Evolutionary conservation across 2,329 filamentous ascomycete genomes (phyloP).

Genomic region (Xylaria sp.): DNA sequence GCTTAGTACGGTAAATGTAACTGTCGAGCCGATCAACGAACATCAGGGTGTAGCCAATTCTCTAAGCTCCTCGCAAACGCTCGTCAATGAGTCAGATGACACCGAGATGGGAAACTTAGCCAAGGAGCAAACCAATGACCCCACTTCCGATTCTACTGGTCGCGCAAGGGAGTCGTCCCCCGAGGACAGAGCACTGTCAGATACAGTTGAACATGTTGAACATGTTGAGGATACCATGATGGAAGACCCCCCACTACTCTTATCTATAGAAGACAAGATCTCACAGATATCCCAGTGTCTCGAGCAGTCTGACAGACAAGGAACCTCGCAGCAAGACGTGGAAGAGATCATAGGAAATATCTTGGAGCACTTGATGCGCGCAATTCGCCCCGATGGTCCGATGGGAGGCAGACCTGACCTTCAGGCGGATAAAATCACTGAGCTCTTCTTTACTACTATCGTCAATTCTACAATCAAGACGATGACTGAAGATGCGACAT

Average conservation of each 20-base stretch:
- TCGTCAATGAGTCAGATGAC: conserved; percentile 59
- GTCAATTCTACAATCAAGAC: conserved; percentile 69
- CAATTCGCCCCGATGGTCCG: conserved; percentile 77
- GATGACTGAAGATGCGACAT: conserved; percentile 40
- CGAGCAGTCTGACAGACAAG: conserved; percentile 60
- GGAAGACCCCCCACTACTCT: conserved; percentile 42
- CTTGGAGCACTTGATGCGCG: conserved; percentile 88
- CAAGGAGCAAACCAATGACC: conserved; percentile 28
- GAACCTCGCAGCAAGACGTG: conserved; percentile 87
- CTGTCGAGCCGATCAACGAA: conserved; percentile 49
- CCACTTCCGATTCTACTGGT: background rate
- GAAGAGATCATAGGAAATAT: conserved; percentile 96
- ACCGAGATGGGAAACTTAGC: conserved; percentile 48
- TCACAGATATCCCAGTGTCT: conserved; percentile 52
- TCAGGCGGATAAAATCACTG: conserved; percentile 82
- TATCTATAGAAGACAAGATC: conserved; percentile 60
- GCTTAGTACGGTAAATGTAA: conserved; percentile 51
- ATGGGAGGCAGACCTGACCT: conserved; percentile 73
- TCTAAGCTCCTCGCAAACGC: conserved; percentile 64
- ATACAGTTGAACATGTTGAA: conserved; percentile 35
- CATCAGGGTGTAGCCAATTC: conserved; percentile 58
- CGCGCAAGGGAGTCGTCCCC: conserved; percentile 9
- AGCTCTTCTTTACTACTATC: conserved; percentile 73
- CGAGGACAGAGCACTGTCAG: conserved; percentile 25
- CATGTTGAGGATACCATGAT: conserved; percentile 45